Conservation (phyloP, 495 filamentous ascomycete species). For the Mycothermus thermophilus region DNA sequence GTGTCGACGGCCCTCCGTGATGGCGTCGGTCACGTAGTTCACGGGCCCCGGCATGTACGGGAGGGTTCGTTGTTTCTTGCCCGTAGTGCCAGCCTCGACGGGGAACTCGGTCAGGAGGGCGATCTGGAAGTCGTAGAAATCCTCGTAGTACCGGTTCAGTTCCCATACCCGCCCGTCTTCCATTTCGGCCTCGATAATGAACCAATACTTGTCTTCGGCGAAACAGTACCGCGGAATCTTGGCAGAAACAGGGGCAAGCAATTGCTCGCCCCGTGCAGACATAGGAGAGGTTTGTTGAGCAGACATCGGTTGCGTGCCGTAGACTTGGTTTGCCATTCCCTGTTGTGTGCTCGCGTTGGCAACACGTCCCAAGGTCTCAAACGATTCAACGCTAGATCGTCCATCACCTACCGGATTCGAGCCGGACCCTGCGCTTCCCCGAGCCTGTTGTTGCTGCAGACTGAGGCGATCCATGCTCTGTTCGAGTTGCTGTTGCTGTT, state of each 20-base stretch:
- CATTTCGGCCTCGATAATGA: constrained; percentile 82
- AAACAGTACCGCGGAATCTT: constrained; percentile 90
- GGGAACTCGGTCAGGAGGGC: constrained; percentile 87
- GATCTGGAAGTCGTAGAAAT: constrained; percentile 99
- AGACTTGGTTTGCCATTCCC: too few species aligned
- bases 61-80: constrained; percentile 59
- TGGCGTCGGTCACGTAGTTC: constrained; percentile 92
- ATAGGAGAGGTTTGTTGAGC: constrained; percentile 22
- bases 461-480: constrained; percentile 74
- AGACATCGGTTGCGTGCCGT: constrained; percentile 9
- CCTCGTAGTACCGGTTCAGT: constrained; percentile 84
- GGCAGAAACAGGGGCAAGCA: constrained; percentile 49
- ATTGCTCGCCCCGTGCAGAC: constrained; percentile 28
- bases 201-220: constrained; percentile 97
- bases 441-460: constrained; percentile 35
- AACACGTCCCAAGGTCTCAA: too few species aligned
- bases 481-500: constrained; percentile 37
- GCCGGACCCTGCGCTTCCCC: constrained; percentile 31
- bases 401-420: constrained; percentile 31
- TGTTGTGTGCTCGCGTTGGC: too few species aligned
- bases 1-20: constrained; percentile 80
- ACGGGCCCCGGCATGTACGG: constrained; percentile 99
- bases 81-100: constrained; percentile 75
- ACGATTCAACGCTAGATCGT: constrained; percentile 13
- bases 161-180: constrained; percentile 90